Base-by-base conservation (phyloP, 192 early-diverging fungal genomes). In the Rhizophagus prolifer region DNA sequence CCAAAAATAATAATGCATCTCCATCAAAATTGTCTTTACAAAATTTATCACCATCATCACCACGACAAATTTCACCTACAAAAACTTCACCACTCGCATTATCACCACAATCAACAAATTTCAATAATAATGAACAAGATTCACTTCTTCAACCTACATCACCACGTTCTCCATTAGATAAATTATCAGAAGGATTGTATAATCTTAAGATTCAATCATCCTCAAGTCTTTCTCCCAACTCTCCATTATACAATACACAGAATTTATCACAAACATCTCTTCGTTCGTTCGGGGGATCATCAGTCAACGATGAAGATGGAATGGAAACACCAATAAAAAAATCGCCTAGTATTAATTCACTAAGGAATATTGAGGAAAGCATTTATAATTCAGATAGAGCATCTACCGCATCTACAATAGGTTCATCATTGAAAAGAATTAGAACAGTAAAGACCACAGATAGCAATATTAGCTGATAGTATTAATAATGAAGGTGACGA, bases 101-200 rank as follows among this genome's bases (percentile, higher is more conserved):
- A 19, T 44, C 66, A 6, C 66, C 66, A 21, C 19, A 21, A 68
- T 16, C 13, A n/a, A 3, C 66, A 46, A 36, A 19, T 58, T 12
- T 58, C 10, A 25, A 38, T 8, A n/a, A 71, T 46, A n/a, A 28
- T 50, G 25, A 46, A 26, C 0, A 14, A n/a, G 61, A 63, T 30
- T 13, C 38, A 13, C 5, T 36, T 13, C 31, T 4, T 58, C 58
- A 54, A 47, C 28, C 41, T 44, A 1, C 9, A 44, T 44, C 21
- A 14, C 54, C 71, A 34, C 71, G 23, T 28, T 73, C 71, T 13
- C 71, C 71, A 36, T 30, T 73, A 30, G 71, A 73, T 73, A 73
- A 59, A 73, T 58, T 73, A 59, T 73, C 71, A 9, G 46, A 73
- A 34, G 71, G 71, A 7, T 26, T 73, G 4, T 59, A 59, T 19